Base-by-base conservation (phyloP, 129 eudicot species). In the Flaveria ramosissima region DNA sequence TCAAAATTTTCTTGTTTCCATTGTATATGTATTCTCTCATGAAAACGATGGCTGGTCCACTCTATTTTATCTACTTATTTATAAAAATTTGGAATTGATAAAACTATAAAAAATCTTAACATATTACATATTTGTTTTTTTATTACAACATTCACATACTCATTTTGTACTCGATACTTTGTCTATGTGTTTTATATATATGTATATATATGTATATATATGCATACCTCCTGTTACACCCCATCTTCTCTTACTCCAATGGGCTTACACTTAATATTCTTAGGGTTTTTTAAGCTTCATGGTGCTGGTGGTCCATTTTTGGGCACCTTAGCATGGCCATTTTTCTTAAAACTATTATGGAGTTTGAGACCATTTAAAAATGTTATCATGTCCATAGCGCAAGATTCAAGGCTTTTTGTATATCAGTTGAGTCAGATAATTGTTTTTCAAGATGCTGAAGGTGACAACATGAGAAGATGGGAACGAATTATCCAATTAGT, bases 231-330 rank as follows among this genome's bases (percentile, higher is more conserved):
- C 63, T 23, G 12, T 59, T 6, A 9, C 12, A 4, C 66, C 30
- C 4, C 36, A 2, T 3, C 24, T 11, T 11, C 26, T 24, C 12
- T 26, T 11, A 48, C 20, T n/a, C 30, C 36, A 60, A 63, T 63
- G 69, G 69, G 69, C 2, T 14, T 63, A 16, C 69, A 63, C 69
- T 27, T 63, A 13, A 13, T 13, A 8, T 4, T 63, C 6, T 30
- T 63, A 30, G 69, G 21, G 46, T 16, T 63, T 14, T 63, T 13
- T n/a, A 63, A 63, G 69, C 69, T 63, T 63, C 69, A 63, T 63
- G 69, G 46, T 15, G 69, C 11, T 14, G 46, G 46, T 63, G 45
- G 47, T 27, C 69, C 69, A 30, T 32, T 63, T 63, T 16, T 63
- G 20, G 23, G 20, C 20, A 32, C 69, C 46, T 63, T 63, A 9